Percentiles rank a stretch among this genome's conserved stretches.
phyloP scores from a whole-genome alignment of 2,329 filamentous ascomycete genomes.

The Alternaria ventricosa region DNA sequence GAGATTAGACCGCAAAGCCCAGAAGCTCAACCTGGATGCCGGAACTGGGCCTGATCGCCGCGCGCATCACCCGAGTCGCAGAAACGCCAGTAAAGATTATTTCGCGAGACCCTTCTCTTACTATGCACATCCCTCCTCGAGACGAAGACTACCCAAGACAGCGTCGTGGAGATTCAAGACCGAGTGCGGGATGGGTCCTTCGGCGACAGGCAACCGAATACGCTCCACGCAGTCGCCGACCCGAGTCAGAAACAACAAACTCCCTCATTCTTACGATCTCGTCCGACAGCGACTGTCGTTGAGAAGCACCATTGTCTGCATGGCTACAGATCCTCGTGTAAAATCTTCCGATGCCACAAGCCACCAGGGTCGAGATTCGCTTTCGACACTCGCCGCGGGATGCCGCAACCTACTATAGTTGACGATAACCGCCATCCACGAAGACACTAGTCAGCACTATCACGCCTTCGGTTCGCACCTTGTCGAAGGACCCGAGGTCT shows the following conservation, averaged over 20 bases:
- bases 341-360: conserved; percentile 14
- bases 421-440: conserved; percentile 24
- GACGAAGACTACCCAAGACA: neutral
- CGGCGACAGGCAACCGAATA: neutral
- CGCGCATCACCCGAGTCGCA: conserved; percentile 10
- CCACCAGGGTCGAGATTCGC: conserved; percentile 19
- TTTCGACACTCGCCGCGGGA: conserved; percentile 17
- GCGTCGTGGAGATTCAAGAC: conserved; percentile 3
- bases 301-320: conserved; percentile 12
- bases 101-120: conserved; percentile 7
- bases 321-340: conserved; percentile 19
- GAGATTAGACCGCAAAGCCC: neutral
- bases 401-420: conserved; percentile 9
- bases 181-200: conserved; percentile 1
- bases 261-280: conserved; percentile 2
- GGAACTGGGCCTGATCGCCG: neutral
- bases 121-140: conserved; percentile 7
- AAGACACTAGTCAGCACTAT: conserved; percentile 16
- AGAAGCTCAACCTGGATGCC: conserved; percentile 1
- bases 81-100: conserved; percentile 7
- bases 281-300: conserved; percentile 7
- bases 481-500: conserved; percentile 11
- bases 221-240: neutral
- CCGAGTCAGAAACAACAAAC: conserved; percentile 4
- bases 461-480: conserved; percentile 16